These are phyloP conservation scores for Hortaea werneckii DNA, from an alignment of 2,329 filamentous ascomycete genomes.

Conservation along the genomic window DNA sequence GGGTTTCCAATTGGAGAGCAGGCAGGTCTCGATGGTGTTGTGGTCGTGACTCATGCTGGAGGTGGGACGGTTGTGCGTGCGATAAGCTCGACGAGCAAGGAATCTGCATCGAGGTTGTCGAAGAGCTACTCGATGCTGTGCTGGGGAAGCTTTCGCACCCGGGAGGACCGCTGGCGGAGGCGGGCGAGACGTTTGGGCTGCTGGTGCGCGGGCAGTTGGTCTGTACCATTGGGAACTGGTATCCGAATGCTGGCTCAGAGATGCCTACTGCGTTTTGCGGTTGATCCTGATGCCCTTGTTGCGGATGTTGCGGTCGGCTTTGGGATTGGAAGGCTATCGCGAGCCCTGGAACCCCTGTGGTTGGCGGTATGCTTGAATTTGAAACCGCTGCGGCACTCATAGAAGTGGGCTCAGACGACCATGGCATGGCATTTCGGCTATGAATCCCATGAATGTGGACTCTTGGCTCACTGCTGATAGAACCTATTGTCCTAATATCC, in stretches of 20 bases:
- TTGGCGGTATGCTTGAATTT: neutral
- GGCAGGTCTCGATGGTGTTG: constrained; percentile 2
- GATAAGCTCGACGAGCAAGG: constrained; percentile 8
- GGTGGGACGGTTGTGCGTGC: constrained; percentile 1
- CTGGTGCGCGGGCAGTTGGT: constrained; percentile 8
- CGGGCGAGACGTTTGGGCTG: constrained; percentile 16
- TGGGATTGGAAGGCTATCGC: neutral
- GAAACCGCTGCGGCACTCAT: neutral
- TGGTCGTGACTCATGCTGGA: neutral
- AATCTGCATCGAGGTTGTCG: constrained; percentile 14
- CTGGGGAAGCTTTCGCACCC: constrained; percentile 3
- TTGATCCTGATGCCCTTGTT: neutral
- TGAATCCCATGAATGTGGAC: constrained; percentile 19
- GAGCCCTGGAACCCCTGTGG: neutral
- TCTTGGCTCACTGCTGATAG: constrained; percentile 11
- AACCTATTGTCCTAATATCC: constrained; percentile 16
- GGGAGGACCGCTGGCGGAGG: constrained; percentile 2
- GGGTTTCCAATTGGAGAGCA: constrained; percentile 2
- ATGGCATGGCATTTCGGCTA: constrained; percentile 22
- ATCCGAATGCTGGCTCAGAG: constrained; percentile 15
- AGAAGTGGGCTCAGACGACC: constrained; percentile 10
- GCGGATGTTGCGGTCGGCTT: neutral
- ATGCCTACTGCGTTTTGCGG: neutral
- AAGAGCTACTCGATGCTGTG: constrained; percentile 7
- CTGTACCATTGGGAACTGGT: constrained; percentile 15